phyloP scores from a whole-genome alignment of 2,329 filamentous ascomycete genomes.

The Aspergillus latus region DNA sequence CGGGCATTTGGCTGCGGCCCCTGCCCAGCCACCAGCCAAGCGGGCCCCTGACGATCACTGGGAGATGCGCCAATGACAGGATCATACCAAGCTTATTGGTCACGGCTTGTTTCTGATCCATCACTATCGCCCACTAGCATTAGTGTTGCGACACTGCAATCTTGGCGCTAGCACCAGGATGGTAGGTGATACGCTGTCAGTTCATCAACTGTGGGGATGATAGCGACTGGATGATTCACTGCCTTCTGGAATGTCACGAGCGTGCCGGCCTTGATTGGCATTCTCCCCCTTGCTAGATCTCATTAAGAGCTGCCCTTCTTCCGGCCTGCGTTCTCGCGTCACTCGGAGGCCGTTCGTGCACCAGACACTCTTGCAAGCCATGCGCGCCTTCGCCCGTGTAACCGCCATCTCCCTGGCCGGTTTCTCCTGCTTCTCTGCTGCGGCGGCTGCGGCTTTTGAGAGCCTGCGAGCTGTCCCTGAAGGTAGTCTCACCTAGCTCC shows the following conservation, averaged over 20 bases:
- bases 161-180: not conserved
- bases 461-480: constrained; percentile 35
- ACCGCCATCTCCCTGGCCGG: constrained; percentile 32
- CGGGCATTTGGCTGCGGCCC: not conserved
- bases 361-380: constrained; percentile 20
- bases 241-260: not conserved
- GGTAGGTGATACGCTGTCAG: not conserved
- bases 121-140: not conserved
- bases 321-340: not conserved
- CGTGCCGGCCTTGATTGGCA: not conserved
- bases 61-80: no score
- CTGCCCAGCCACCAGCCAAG: not conserved
- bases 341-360: not conserved
- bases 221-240: not conserved
- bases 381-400: constrained; percentile 26
- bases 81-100: not conserved
- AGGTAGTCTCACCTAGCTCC: constrained; percentile 21
- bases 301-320: not conserved
- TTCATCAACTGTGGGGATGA: not conserved
- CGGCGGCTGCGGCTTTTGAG: constrained; percentile 36
- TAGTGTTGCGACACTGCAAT: constrained; percentile 1
- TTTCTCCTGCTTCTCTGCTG: constrained; percentile 30
- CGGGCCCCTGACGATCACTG: not conserved
- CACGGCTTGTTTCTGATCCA: not conserved
- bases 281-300: not conserved